Percentiles rank a stretch among this genome's conserved stretches.
Conservation (phyloP, 1,139 yeast genomes). For the Candida freyschussii region DNA sequence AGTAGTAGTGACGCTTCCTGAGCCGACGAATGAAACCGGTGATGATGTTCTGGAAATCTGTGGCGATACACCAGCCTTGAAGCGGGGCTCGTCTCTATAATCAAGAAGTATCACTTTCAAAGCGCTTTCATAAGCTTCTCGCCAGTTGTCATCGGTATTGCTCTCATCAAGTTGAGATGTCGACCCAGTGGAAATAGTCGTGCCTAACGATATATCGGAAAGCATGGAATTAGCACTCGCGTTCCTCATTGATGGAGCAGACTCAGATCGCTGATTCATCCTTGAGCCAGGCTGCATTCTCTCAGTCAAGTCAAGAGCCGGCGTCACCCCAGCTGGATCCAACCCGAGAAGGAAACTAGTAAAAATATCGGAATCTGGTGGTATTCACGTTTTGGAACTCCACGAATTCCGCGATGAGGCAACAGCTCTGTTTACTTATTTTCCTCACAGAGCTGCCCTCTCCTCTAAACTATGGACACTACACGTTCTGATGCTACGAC, state of each 20-base stretch:
- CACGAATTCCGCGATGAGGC: too few species aligned
- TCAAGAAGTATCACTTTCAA: conserved; percentile 49
- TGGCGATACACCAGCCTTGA: conserved; percentile 30
- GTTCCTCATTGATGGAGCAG: too few species aligned
- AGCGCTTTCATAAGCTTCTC: conserved; percentile 36
- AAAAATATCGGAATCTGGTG: too few species aligned
- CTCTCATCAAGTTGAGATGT: conserved; percentile 2
- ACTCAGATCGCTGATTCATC: too few species aligned
- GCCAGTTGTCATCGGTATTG: conserved; percentile 2
- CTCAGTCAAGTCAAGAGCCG: not conserved
- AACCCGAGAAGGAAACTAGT: too few species aligned
- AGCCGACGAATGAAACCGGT: conserved; percentile 6
- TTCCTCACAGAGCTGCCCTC: too few species aligned
- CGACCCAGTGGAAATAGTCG: conserved; percentile 16
- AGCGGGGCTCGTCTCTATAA: conserved; percentile 55
- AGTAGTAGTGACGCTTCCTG: conserved; percentile 2
- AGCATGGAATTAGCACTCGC: conserved; percentile 1
- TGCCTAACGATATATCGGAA: conserved; percentile 12
- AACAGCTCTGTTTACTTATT: too few species aligned
- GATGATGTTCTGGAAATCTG: conserved; percentile 5
- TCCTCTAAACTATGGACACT: too few species aligned
- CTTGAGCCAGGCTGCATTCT: too few species aligned
- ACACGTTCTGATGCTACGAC: too few species aligned
- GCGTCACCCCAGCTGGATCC: too few species aligned
- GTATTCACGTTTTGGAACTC: too few species aligned